A percentile compares a stretch with the other conserved stretches of the same genome.
Conservation (phyloP, 1,284 basidiomycete genomes). For the Naganishia cerealis region DNA sequence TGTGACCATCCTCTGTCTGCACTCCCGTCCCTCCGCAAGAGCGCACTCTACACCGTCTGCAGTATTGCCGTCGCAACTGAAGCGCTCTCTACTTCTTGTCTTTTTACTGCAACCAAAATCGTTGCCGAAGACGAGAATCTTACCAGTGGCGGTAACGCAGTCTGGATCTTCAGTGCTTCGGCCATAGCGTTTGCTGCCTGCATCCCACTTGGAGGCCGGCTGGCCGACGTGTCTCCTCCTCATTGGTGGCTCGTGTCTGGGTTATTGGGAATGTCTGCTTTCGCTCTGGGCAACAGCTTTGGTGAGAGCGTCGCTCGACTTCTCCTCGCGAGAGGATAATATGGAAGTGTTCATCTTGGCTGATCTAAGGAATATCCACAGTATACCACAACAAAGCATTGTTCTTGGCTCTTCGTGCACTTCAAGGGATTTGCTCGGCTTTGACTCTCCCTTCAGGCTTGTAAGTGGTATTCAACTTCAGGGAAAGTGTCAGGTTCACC, state of each 20-base stretch:
- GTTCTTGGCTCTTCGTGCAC: neutral
- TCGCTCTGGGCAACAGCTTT: conserved; percentile 44
- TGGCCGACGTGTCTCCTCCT: conserved; percentile 46
- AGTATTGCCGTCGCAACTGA: conserved; percentile 14
- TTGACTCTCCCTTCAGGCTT: conserved; percentile 2
- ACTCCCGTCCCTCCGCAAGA: neutral
- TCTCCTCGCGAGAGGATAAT: no score
- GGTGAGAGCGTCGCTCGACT: no score
- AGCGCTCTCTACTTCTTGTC: neutral
- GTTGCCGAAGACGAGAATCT: conserved; percentile 8
- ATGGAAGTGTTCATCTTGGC: no score
- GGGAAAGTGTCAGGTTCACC: neutral
- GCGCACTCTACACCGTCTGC: neutral
- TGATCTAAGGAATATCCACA: neutral
- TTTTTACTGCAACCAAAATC: conserved; percentile 7
- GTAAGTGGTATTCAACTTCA: neutral
- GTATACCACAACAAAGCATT: neutral
- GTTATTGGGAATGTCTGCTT: conserved; percentile 41
- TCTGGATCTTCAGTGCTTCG: conserved; percentile 12
- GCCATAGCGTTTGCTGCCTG: conserved; percentile 33
- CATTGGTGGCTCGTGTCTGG: conserved; percentile 44
- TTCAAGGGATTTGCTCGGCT: neutral
- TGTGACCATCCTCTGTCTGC: neutral
- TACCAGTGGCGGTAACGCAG: neutral
- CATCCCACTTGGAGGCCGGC: conserved; percentile 46